A percentile compares a stretch with the other conserved stretches of the same genome.
Conservation (phyloP, 352 stramenopile genomes). For the Peronospora belbahrii region DNA sequence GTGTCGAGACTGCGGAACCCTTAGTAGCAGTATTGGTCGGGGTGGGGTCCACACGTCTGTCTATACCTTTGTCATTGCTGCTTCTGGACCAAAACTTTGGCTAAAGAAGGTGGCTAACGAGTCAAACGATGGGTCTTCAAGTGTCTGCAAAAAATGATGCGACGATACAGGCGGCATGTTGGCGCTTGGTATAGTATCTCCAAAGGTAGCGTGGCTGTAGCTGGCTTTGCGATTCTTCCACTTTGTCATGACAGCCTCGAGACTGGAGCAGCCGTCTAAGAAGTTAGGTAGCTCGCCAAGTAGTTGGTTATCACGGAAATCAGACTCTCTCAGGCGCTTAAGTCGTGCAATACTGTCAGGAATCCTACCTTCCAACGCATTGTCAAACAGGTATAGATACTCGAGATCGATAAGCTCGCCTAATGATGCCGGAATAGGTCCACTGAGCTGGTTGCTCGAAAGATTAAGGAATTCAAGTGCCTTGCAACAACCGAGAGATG, state of each 20-base stretch:
- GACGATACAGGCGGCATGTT: conserved; percentile 29
- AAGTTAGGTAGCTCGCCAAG: conserved; percentile 74
- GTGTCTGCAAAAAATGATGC: conserved; percentile 45
- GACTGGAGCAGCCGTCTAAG: conserved; percentile 65
- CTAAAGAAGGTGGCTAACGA: conserved; percentile 57
- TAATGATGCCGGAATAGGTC: conserved; percentile 56
- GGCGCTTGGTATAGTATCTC: conserved; percentile 47
- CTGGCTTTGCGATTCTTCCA: conserved; percentile 79
- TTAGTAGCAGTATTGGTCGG: conserved; percentile 3
- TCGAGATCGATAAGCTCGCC: conserved; percentile 70
- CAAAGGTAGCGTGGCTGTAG: conserved; percentile 63
- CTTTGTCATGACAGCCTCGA: conserved; percentile 76
- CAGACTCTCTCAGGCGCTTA: conserved; percentile 73
- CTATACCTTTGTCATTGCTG: conserved; percentile 9
- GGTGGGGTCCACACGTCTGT: too few species aligned
- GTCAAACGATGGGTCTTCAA: conserved; percentile 46
- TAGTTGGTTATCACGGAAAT: conserved; percentile 75
- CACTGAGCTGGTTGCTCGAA: conserved; percentile 72
- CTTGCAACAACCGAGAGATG: conserved; percentile 62
- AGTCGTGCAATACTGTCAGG: conserved; percentile 57
- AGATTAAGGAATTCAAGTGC: conserved; percentile 81
- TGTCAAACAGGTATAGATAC: conserved; percentile 86
- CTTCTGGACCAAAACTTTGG: conserved; percentile 46
- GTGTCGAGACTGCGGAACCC: conserved; percentile 8
- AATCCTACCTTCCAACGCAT: conserved; percentile 58